These are phyloP conservation scores for Neonectria punicea DNA, from an alignment of 2,329 filamentous ascomycete genomes.

Conservation along the genomic window DNA sequence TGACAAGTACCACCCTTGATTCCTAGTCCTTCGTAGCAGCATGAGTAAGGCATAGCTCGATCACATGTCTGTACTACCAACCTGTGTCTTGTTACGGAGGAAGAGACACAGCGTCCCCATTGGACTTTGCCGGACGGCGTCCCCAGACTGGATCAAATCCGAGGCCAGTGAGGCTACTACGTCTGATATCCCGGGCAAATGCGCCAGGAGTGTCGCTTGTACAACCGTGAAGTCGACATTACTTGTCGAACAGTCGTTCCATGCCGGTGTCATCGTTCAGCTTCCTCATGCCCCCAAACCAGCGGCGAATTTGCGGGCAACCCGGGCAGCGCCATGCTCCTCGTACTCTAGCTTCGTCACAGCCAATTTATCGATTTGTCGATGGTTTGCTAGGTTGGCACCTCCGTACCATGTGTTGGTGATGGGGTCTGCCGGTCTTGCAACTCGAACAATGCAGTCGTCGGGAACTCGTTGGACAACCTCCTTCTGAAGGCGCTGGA, in stretches of 20 bases:
- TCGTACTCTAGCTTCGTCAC: conserved; percentile 94
- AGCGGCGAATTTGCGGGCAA: conserved; percentile 73
- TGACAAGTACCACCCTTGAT: not conserved
- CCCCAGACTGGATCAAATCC: too few species aligned
- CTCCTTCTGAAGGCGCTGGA: conserved; percentile 81
- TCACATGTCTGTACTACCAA: not conserved
- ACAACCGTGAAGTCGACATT: too few species aligned
- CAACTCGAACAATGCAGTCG: conserved; percentile 81
- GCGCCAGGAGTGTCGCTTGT: not conserved
- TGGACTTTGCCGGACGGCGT: not conserved
- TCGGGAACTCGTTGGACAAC: conserved; percentile 77
- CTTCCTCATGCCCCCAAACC: conserved; percentile 35
- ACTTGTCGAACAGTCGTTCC: not conserved
- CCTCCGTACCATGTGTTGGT: conserved; percentile 87
- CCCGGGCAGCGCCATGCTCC: conserved; percentile 82
- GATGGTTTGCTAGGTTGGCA: conserved; percentile 78
- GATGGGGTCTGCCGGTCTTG: conserved; percentile 76
- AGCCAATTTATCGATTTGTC: conserved; percentile 71
- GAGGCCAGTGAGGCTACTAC: not conserved
- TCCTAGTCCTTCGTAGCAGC: not conserved
- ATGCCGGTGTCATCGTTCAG: not conserved
- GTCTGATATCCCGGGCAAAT: not conserved
- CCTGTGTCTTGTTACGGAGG: not conserved
- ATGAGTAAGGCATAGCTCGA: not conserved
- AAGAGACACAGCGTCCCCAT: not conserved